Conservation (phyloP, 192 early-diverging fungal genomes). For the Mortierella claussenii region DNA sequence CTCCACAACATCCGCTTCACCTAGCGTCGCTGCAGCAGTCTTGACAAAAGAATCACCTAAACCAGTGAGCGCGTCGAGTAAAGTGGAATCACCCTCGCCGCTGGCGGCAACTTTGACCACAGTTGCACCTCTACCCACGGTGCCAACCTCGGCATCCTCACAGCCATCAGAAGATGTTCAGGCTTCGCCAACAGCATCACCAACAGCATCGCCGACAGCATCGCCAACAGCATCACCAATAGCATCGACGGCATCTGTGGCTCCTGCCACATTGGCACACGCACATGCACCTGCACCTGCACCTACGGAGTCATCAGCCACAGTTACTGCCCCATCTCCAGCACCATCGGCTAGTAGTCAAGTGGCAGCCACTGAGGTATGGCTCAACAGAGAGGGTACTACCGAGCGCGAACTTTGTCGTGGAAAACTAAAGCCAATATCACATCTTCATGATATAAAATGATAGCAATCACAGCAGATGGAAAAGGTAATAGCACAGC, state of each 20-base stretch:
- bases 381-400: too few species aligned
- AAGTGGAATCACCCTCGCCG: constrained; percentile 54
- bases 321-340: too few species aligned
- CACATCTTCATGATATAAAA: not conserved
- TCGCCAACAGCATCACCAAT: constrained; percentile 12
- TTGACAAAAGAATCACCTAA: constrained; percentile 15
- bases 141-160: not conserved
- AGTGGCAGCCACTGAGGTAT: too few species aligned
- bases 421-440: too few species aligned
- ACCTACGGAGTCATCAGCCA: not conserved
- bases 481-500: not conserved
- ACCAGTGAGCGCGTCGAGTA: constrained; percentile 1
- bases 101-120: constrained; percentile 2
- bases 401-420: too few species aligned
- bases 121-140: constrained; percentile 8
- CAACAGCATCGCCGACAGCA: not conserved
- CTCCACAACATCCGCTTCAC: constrained; percentile 21
- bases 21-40: constrained; percentile 41
- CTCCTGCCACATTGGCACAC: not conserved
- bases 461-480: not conserved
- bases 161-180: not conserved
- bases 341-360: too few species aligned
- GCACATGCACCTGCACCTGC: constrained; percentile 50
- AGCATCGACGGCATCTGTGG: not conserved
- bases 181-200: not conserved